A percentile compares a stretch with the other conserved stretches of the same genome.
Evolutionary conservation across 495 filamentous ascomycete species (phyloP).

Genomic region (Recurvomyces mirabilis): DNA sequence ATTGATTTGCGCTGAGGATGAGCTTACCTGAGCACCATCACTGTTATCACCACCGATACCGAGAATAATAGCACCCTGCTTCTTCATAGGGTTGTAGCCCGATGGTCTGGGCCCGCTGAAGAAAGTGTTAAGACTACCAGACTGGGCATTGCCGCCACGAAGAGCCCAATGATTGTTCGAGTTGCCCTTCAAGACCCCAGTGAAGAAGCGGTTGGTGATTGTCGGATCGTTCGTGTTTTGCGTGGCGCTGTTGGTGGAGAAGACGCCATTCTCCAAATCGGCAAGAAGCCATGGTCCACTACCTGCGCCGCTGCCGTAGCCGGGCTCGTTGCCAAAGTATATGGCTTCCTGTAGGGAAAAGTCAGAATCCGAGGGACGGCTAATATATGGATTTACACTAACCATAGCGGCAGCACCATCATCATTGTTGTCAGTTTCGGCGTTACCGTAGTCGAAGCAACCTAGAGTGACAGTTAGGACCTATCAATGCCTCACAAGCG

Average conservation of each 20-base stretch:
- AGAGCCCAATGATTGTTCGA: conserved; percentile 41
- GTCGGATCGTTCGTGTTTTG: conserved; percentile 39
- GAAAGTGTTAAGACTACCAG: conserved; percentile 44
- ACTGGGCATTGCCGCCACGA: conserved; percentile 41
- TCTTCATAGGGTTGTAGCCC: conserved; percentile 49
- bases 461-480: too few species aligned
- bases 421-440: conserved; percentile 42
- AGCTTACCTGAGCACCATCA: conserved; percentile 40
- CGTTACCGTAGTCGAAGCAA: conserved; percentile 55
- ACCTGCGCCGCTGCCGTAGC: conserved; percentile 42
- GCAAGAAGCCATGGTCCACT: conserved; percentile 50
- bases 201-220: conserved; percentile 41
- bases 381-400: too few species aligned
- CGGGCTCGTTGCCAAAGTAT: conserved; percentile 41
- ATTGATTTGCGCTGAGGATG: too few species aligned
- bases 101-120: conserved; percentile 41
- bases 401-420: conserved; percentile 49
- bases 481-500: too few species aligned
- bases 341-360: conserved; percentile 35
- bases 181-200: conserved; percentile 40
- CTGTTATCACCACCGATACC: conserved; percentile 51
- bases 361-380: too few species aligned
- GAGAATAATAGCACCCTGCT: conserved; percentile 51
- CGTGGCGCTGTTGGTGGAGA: conserved; percentile 35
- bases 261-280: conserved; percentile 49